Base-by-base conservation (phyloP, 352 stramenopile species). In the Pythium chondricola region DNA sequence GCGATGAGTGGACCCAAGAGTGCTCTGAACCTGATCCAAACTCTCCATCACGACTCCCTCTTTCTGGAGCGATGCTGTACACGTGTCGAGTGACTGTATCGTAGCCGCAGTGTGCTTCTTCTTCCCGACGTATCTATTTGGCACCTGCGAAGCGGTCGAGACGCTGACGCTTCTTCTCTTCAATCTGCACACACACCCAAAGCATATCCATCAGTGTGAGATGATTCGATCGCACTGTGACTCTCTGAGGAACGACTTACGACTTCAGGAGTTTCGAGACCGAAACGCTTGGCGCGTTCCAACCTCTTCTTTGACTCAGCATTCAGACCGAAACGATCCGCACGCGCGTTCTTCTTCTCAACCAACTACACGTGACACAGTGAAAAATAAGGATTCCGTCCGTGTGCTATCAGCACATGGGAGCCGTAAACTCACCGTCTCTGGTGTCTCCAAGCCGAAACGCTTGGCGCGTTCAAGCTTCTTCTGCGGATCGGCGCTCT, bases 281-380 rank as follows among this genome's bases (percentile, higher is more conserved):
- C 75, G 49, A 94, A 94, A 46, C 83, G 80, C 63, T 91, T 87
- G 35, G 83, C 83, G 22, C 83, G 83, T 24, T 94, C 75, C 42
- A 94, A 61, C 48, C 79, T 80, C 40, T 74, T 72, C 50, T 92
- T 90, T 42, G 81, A 65, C 47, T 94, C 80, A 17, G 62, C 80
- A 32, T 91, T 94, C 24, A 94, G 54, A 8, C 83, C 83, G 43
- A 94, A 94, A 47, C 83, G 77, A 38, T 92, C 78, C 4, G 77
- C 78, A 8, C 83, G 80, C 29, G 74, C 78, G 22, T 72, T 58
- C 53, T 92, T 92, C 64, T 92, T 92, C 55, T 82, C 67, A n/a
- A 86, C 71, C 53, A 94, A 50, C 83, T 93, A 41, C 20, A 40
- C n/a, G 14, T 29, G 29, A 52, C 42, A 43, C 21, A 47, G 20